phyloP scores from a whole-genome alignment of 305 asterid genomes.

The Rubia tinctorum region DNA sequence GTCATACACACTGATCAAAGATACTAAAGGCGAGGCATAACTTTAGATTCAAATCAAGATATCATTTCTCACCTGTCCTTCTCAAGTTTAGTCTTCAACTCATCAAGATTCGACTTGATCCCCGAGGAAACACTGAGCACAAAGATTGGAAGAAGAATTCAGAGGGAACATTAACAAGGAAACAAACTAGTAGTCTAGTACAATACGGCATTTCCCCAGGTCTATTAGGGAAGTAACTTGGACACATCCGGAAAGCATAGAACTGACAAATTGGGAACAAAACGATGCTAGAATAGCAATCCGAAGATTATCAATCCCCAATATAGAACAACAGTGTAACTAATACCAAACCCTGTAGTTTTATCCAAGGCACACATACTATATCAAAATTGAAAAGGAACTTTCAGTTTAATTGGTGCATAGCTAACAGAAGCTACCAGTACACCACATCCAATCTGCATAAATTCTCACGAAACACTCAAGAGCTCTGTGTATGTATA shows the following conservation, averaged over 20 bases:
- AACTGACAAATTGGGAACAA: neutral
- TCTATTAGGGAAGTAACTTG: neutral
- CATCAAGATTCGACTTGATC: constrained; percentile 67
- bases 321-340: neutral
- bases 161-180: neutral
- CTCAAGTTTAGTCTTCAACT: constrained; percentile 72
- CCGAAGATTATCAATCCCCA: neutral
- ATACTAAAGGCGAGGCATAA: neutral
- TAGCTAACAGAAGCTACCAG: neutral
- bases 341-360: neutral
- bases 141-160: constrained; percentile 17
- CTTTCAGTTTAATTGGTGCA: neutral
- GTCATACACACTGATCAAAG: neutral
- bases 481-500: neutral
- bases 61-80: constrained; percentile 71
- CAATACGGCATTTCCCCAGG: neutral
- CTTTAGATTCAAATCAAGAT: neutral
- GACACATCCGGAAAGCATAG: neutral
- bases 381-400: neutral
- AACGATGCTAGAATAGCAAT: neutral
- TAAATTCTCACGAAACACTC: neutral
- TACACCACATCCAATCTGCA: neutral
- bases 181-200: constrained; percentile 3
- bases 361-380: neutral
- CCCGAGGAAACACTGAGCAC: constrained; percentile 69